A percentile compares a stretch with the other conserved stretches of the same genome.
phyloP scores from a whole-genome alignment of 495 filamentous ascomycete genomes.

The Margaritispora aquatica region DNA sequence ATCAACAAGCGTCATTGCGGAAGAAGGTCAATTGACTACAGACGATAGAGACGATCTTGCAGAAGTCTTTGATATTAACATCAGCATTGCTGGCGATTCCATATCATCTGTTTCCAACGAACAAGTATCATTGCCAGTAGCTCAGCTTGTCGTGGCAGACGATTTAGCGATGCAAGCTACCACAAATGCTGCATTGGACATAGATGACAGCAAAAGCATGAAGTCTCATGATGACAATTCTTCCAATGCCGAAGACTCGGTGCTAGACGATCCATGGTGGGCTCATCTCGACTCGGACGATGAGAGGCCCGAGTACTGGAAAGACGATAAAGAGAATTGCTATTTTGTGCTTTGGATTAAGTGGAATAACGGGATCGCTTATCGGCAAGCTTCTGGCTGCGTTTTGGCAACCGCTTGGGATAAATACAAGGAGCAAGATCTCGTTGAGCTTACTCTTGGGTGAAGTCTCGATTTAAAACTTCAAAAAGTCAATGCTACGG shows the following conservation, averaged over 20 bases:
- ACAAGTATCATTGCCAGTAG: too few relatives aligned
- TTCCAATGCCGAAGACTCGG: background rate
- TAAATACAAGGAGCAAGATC: background rate
- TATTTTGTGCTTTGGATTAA: background rate
- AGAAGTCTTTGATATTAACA: too few relatives aligned
- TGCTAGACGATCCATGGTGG: background rate
- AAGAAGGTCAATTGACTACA: too few relatives aligned
- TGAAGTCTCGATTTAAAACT: too few relatives aligned
- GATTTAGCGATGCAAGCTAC: background rate
- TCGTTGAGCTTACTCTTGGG: background rate
- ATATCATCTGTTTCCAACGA: background rate
- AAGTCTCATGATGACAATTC: background rate
- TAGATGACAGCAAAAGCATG: background rate
- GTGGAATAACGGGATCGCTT: background rate
- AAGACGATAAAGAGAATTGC: background rate
- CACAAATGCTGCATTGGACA: background rate
- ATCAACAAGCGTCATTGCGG: background rate
- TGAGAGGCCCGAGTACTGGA: background rate
- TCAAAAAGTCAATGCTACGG: too few relatives aligned
- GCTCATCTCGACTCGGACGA: background rate
- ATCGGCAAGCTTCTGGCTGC: background rate
- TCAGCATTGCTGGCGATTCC: background rate
- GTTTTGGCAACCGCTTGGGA: background rate
- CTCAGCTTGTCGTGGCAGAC: too few relatives aligned
- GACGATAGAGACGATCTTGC: too few relatives aligned